phyloP scores from a whole-genome alignment of 345 rosid species.

The Nasturtium officinale region DNA sequence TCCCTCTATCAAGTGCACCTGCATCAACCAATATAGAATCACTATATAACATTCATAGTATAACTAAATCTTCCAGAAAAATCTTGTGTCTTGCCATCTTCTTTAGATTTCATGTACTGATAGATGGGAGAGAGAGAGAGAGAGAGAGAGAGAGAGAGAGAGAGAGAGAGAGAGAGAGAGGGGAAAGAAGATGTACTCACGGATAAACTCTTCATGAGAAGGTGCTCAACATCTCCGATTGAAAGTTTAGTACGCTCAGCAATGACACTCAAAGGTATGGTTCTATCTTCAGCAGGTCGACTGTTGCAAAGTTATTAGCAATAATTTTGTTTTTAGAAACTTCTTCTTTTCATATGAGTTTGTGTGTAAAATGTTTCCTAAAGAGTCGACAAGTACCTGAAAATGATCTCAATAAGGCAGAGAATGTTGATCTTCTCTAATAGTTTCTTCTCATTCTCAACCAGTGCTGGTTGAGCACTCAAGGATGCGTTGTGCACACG shows the following conservation, averaged over 20 bases:
- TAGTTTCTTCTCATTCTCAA: slow-evolving; percentile 86
- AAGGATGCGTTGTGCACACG: slow-evolving; percentile 77
- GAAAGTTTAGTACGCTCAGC: slow-evolving; percentile 88
- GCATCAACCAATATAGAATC: slow-evolving; percentile 20
- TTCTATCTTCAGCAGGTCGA: slow-evolving; percentile 95
- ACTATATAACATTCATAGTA: not conserved
- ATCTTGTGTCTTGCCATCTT: slow-evolving; percentile 3
- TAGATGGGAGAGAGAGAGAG: not conserved
- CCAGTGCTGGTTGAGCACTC: slow-evolving; percentile 90
- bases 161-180: not conserved
- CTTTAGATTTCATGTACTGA: not conserved
- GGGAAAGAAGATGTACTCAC: slow-evolving; percentile 54
- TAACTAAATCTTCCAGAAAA: not conserved
- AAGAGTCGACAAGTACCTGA: slow-evolving; percentile 57
- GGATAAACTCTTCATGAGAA: slow-evolving; percentile 92
- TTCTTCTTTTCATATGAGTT: not conserved
- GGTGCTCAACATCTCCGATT: slow-evolving; percentile 88
- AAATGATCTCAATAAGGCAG: slow-evolving; percentile 95
- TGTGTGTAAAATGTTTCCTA: not conserved
- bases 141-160: not conserved
- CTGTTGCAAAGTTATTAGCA: slow-evolving; percentile 44
- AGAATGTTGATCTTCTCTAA: slow-evolving; percentile 95
- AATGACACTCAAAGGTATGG: slow-evolving; percentile 77
- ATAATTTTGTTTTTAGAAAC: not conserved
- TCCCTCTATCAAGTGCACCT: slow-evolving; percentile 98